These are phyloP conservation scores for Allantophomopsis cytisporea DNA, from an alignment of 2,329 filamentous ascomycete species.

Conservation along the genomic window DNA sequence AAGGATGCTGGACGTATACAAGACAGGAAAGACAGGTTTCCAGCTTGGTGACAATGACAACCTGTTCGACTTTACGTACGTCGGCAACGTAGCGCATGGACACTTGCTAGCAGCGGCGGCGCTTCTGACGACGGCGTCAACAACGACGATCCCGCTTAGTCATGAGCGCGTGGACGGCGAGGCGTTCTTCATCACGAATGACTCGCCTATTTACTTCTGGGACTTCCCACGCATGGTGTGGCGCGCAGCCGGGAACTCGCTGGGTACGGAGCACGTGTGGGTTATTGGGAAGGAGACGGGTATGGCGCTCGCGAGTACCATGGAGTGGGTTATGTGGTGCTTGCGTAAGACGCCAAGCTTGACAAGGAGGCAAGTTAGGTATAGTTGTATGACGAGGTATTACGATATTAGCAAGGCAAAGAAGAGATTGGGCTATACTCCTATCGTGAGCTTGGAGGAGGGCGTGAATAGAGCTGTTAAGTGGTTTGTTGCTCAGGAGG, in stretches of 20 bases:
- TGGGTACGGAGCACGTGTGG: conserved; percentile 35
- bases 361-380: conserved; percentile 30
- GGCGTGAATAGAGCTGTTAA: conserved; percentile 28
- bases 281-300: conserved; percentile 36
- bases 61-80: conserved; percentile 59
- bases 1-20: conserved; percentile 60
- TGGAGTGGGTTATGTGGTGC: conserved; percentile 36
- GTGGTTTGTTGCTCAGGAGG: conserved; percentile 14
- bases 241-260: conserved; percentile 34
- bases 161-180: conserved; percentile 70
- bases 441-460: conserved; percentile 52
- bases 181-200: conserved; percentile 84
- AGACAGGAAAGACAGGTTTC: conserved; percentile 54
- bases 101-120: conserved; percentile 57
- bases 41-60: conserved; percentile 68
- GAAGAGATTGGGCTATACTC: conserved; percentile 53
- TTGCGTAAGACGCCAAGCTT: conserved; percentile 41
- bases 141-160: conserved; percentile 36
- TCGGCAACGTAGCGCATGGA: conserved; percentile 58
- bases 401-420: conserved; percentile 68
- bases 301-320: conserved; percentile 33
- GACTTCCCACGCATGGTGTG: conserved; percentile 74
- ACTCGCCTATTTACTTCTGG: conserved; percentile 81
- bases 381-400: conserved; percentile 64
- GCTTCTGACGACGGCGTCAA: not conserved